phyloP scores from a whole-genome alignment of 1,139 yeast species.

The Yamadazyma dushanensis region DNA sequence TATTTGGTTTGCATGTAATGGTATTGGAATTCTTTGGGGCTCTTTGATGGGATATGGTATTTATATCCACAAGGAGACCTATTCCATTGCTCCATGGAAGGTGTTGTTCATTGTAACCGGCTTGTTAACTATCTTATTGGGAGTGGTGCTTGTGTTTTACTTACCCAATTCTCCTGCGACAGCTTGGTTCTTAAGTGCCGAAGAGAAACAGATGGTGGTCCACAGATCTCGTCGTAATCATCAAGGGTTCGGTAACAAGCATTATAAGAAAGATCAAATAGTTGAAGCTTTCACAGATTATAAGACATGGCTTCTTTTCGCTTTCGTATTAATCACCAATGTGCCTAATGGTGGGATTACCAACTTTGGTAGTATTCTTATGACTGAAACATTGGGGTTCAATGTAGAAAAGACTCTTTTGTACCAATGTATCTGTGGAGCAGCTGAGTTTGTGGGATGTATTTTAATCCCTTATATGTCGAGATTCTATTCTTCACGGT shows the following conservation, averaged over 20 bases:
- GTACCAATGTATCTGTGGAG: constrained; percentile 38
- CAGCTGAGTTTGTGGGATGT: constrained; percentile 44
- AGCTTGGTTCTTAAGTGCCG: constrained; percentile 42
- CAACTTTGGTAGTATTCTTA: constrained; percentile 46
- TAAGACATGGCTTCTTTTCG: constrained; percentile 43
- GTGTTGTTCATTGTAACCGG: constrained; percentile 34
- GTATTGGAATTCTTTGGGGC: constrained; percentile 31
- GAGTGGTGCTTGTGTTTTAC: constrained; percentile 23
- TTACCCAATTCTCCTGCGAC: constrained; percentile 31
- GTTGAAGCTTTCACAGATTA: constrained; percentile 51
- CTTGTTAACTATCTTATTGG: constrained; percentile 27
- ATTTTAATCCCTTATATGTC: constrained; percentile 28
- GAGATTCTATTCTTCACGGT: constrained; percentile 32
- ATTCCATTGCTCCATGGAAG: constrained; percentile 31
- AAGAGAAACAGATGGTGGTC: constrained; percentile 44
- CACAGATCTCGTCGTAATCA: constrained; percentile 38
- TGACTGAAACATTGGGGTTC: constrained; percentile 46
- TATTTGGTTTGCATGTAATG: constrained; percentile 34
- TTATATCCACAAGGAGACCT: constrained; percentile 15
- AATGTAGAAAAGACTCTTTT: constrained; percentile 25
- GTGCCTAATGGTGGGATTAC: constrained; percentile 43
- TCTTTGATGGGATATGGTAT: constrained; percentile 27
- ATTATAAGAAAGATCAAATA: constrained; percentile 55
- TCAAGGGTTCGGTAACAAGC: constrained; percentile 59
- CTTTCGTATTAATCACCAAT: constrained; percentile 26